Evolutionary conservation across 768 basidiomycete species (phyloP), one percentile per base, ranked within the genome.

Genomic region (Tulasnella sp.): DNA sequence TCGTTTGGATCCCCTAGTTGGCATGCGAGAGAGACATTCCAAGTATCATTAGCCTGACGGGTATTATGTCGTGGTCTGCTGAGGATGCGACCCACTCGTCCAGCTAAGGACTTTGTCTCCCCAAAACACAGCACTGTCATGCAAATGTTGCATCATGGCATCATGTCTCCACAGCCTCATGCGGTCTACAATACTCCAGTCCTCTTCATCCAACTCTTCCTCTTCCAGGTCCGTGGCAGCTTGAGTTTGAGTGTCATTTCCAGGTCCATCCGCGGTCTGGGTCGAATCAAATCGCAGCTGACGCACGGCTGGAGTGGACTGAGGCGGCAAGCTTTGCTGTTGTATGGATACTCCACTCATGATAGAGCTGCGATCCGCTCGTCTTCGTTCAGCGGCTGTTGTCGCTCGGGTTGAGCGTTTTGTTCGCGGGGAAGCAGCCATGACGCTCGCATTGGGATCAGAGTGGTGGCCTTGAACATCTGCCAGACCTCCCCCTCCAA

Each of bases 131-230:
- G 98, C 97, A 0, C 97, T 98, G 81, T 96, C 94, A 85, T 99
- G 98, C 18, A 99, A 87, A 88, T 99, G 98, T 85, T 99, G 98
- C 92, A 97, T 96, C 82, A 99, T 89, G 58, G 98, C 97, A 86
- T 99, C 98, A 83, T 99, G 97, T 58, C 98, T 88, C 97, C 97
- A 99, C 68, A 96, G 87, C 79, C 98, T 89, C 95, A 99, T 97
- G 40, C 97, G 90, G 86, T 98, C 97, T 3, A 99, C 91, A 88
- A 94, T 92, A 1, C 91, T 91, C 94, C 94, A 96, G 10, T 81
- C 83, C 72, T 82, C 81, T 36, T 83, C 84, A 19, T 80, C 83
- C 48, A 79, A 79, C 9, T 82, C 82, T 82, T 93, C 91, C 14
- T 80, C 88, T 46, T 89, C 87, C 52, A 89, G 90, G 71, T 91